Base-by-base conservation (phyloP, 2,329 filamentous ascomycete genomes). In the Elsinoe batatas region DNA sequence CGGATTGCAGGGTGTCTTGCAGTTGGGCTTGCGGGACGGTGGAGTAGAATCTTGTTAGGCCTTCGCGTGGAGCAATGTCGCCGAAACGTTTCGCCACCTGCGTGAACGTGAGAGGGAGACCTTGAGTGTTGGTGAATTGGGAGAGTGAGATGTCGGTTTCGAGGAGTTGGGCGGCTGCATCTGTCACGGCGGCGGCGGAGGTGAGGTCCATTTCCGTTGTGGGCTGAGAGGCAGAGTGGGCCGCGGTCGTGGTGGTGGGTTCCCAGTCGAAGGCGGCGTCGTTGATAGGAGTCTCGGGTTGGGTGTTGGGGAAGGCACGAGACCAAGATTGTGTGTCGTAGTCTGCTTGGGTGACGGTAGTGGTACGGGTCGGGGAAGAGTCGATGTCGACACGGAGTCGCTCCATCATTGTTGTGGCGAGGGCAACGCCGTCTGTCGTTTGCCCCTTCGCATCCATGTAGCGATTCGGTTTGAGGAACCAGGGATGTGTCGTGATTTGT, bases 321-420 rank as follows among this genome's bases (percentile, higher is more conserved):
- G 61, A 40, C 71, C 64, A 67, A 74, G 58, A 70, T 67, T 55
- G 53, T 11, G 51, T 30, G 4, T 54, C 36, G 22, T 15, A 18
- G 18, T 53, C 11, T 57, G 58, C n/a, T 64, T 71, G 32, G 69
- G 67, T 55, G 42, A 55, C 47, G 42, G 53, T 55, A n/a, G 7
- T 20, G 13, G 11, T 20, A 15, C 53, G 53, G 1, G 35, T 54
- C 47, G 72, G 73, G 1, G 75, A 77, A 63, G 86, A 80, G 54
- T 78, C 83, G 66, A 97, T 91, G 69, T 96, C 88, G 67, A 98
- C 95, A 60, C 82, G 87, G 13, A 98, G 80, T 56, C 83, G 87
- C 67, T 95, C 88, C 55, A 98, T 84, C 88, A 98, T 95, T 66
- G 88, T 84, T 0, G 93, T 95, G n/a, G 93, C 93, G 46, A 98